phyloP scores from a whole-genome alignment of 1,284 basidiomycete species.

The Pseudozyma sp. region DNA sequence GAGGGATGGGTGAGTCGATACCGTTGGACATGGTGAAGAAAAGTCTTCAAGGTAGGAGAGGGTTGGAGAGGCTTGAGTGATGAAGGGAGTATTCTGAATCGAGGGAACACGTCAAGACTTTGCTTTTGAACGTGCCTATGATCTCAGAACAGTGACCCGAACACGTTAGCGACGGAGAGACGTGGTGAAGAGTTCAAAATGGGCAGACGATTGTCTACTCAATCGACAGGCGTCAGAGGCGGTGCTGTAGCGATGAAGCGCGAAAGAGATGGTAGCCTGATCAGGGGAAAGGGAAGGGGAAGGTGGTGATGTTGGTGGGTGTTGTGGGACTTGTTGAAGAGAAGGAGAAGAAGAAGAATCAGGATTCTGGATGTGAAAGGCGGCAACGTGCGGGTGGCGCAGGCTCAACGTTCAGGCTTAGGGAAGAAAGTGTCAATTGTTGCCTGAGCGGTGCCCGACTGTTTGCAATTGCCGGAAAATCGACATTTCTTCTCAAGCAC shows the following conservation, averaged over 20 bases:
- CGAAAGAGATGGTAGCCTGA: not conserved
- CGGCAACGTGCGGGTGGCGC: no score
- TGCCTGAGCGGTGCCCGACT: no score
- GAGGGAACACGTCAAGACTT: conserved; percentile 27
- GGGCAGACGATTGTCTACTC: conserved; percentile 10
- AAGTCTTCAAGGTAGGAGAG: not conserved
- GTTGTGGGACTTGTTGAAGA: not conserved
- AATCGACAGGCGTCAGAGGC: not conserved
- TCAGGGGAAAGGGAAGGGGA: not conserved
- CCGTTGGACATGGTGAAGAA: conserved; percentile 29
- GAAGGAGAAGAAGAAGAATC: not conserved
- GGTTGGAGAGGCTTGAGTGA: conserved; percentile 12
- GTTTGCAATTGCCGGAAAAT: no score
- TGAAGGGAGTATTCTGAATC: conserved; percentile 46
- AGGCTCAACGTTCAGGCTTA: no score
- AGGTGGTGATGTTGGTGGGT: not conserved
- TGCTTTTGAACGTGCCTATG: conserved; percentile 35
- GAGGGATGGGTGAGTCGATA: conserved; percentile 21
- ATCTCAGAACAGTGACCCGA: conserved; percentile 49
- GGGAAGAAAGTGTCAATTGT: no score
- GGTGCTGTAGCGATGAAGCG: not conserved
- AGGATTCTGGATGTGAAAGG: conserved; percentile 5
- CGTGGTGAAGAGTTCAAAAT: conserved; percentile 2
- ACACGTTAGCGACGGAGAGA: conserved; percentile 21
- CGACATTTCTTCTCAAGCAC: no score